Percentiles rank a stretch among this genome's conserved stretches.
phyloP scores from a whole-genome alignment of 1,284 basidiomycete species.

The Ceratobasidium theobromae region DNA sequence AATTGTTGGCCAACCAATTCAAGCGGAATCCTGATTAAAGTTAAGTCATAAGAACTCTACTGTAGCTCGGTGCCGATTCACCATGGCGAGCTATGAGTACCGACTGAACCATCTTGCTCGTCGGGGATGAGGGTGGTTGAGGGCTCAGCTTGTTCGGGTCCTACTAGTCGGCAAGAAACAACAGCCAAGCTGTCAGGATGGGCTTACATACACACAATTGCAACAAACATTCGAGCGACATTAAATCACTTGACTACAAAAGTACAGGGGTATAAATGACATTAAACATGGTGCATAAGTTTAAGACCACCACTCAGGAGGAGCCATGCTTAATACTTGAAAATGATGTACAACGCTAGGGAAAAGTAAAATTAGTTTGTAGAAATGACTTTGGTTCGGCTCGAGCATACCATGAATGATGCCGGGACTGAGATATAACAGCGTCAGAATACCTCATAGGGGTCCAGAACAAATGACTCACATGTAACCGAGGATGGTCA shows the following conservation, averaged over 20 bases:
- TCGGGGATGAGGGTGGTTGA: not conserved
- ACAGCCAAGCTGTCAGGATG: not conserved
- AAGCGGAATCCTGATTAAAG: conserved; percentile 62
- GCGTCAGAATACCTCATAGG: not conserved
- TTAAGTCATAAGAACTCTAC: conserved; percentile 2
- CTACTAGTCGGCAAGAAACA: too few species aligned
- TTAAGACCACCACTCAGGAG: not conserved
- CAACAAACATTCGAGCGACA: not conserved
- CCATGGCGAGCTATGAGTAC: conserved; percentile 83
- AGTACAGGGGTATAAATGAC: conserved; percentile 25
- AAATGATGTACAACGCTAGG: conserved; percentile 29
- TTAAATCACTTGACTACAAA: conserved; percentile 14
- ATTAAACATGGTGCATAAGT: conserved; percentile 11
- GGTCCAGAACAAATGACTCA: not conserved
- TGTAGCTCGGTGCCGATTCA: conserved; percentile 41
- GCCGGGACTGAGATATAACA: conserved; percentile 1
- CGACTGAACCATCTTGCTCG: conserved; percentile 54
- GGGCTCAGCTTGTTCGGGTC: not conserved
- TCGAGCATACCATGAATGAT: conserved; percentile 29
- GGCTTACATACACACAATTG: not conserved
- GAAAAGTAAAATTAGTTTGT: not conserved
- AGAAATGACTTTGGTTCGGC: too few species aligned
- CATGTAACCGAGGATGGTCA: conserved; percentile 53
- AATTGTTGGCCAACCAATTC: conserved; percentile 67
- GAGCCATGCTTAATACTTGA: conserved; percentile 19